Base-by-base conservation (phyloP, 1,284 basidiomycete species). In the Clitocybe nebularis region DNA sequence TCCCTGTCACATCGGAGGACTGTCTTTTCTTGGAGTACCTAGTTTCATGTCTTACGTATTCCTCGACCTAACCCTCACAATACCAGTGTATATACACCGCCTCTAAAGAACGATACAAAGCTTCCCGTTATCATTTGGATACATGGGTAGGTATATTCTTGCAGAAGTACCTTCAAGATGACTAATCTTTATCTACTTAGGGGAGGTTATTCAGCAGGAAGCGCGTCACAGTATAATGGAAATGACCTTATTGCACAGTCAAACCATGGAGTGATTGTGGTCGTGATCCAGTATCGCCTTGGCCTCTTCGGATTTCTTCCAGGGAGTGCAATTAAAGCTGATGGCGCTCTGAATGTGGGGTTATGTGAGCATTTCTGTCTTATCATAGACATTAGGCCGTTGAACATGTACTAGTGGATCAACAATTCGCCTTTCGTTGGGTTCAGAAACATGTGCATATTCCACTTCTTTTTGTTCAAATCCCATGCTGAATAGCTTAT, bases 241-340 rank as follows among this genome's bases (percentile, higher is more conserved):
- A 47, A 43, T 9, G 61, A 59, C 41, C 40, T 65, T 23, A 53
- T 63, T 25, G 26, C 33, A 2, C 52, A 61, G 44, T 49, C 57
- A 8, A 53, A 49, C 41, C 48, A 58, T 13, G 55, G 52, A 0
- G 44, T 62, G 2, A 33, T 69, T 1, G 58, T 57, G 0, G 64
- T 68, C 4, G 47, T 61, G 5, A 59, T 70, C 13, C 68, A 72
- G 48, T 71, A 72, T 41, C 61, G 69, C 13, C 54, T 73, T 1
- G 70, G 70, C 3, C 44, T 63, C n/a, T 72, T 72, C 35, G 71
- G 73, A 28, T 70, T 69, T 47, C 47, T 70, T 5, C 40, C 64
- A 7, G 62, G 67, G 1, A 46, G 53, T 14, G 50, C 59, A 30
- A 58, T 68, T 3, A 63, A 66, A 32, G 14, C 14, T 5, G 19